phyloP scores from a whole-genome alignment of 768 basidiomycete genomes.

The Coprinopsis sp. region DNA sequence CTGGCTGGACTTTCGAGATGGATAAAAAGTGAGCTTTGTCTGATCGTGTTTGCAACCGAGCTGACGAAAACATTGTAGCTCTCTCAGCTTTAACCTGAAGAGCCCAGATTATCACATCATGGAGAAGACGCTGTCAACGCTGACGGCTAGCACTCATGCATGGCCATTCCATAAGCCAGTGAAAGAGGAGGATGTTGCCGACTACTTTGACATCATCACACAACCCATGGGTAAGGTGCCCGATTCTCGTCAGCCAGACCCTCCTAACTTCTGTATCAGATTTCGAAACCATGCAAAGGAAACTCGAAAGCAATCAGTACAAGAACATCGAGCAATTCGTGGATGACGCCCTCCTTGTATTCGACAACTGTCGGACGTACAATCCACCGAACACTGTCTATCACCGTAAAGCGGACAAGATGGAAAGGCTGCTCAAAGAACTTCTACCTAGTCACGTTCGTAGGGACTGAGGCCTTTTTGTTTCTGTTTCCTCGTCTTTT shows the following conservation, averaged over 20 bases:
- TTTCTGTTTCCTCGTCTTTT: background rate
- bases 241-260: background rate
- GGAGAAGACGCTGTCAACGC: conserved; percentile 71
- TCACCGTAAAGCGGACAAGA: conserved; percentile 75
- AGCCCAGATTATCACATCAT: conserved; percentile 62
- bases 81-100: conserved; percentile 31
- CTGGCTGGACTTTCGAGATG: conserved; percentile 88
- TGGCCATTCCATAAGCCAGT: conserved; percentile 92
- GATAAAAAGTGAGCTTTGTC: conserved; percentile 53
- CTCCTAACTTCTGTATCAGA: conserved; percentile 40
- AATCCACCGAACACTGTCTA: conserved; percentile 81
- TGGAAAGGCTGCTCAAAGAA: conserved; percentile 76
- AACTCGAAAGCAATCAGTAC: conserved; percentile 87
- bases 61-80: conserved; percentile 17
- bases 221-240: conserved; percentile 79
- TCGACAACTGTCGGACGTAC: conserved; percentile 85
- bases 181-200: conserved; percentile 68
- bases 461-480: conserved; percentile 12
- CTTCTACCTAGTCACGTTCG: conserved; percentile 32
- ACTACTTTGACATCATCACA: conserved; percentile 88
- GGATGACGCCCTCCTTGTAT: conserved; percentile 78
- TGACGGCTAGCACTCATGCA: conserved; percentile 70
- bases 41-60: background rate
- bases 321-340: conserved; percentile 65
- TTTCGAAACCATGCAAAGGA: conserved; percentile 82